Conservation (phyloP, 2,329 filamentous ascomycete species). For the Colletotrichum brevisporum region DNA sequence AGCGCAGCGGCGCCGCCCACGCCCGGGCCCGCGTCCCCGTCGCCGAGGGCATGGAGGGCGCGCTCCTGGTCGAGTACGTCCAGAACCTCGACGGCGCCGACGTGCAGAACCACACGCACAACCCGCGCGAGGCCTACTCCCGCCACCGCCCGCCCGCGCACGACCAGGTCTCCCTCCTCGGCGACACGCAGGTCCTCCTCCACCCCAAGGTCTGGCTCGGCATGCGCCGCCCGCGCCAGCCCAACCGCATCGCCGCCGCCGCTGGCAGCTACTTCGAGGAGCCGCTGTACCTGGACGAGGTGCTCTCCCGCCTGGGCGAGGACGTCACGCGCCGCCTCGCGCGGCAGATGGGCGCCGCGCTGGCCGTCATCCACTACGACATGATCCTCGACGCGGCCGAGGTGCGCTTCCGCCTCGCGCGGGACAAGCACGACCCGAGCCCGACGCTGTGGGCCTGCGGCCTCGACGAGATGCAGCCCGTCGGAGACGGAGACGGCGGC, state of each 20-base stretch:
- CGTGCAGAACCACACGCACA: not conserved
- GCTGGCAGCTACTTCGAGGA: not conserved
- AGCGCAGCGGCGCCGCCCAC: not conserved
- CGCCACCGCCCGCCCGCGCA: not conserved
- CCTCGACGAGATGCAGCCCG: constrained; percentile 4
- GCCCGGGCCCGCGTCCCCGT: not conserved
- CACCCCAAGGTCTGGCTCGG: constrained; percentile 25
- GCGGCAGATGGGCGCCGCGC: constrained; percentile 20
- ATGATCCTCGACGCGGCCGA: constrained; percentile 9
- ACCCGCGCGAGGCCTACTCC: not conserved
- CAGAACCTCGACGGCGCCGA: not conserved
- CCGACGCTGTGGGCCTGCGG: constrained; percentile 22
- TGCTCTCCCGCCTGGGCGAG: constrained; percentile 12
- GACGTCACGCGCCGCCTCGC: not conserved
- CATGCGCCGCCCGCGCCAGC: constrained; percentile 3
- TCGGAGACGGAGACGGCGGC: not conserved
- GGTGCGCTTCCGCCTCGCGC: constrained; percentile 15
- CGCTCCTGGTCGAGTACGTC: not conserved
- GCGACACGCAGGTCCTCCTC: constrained; percentile 10
- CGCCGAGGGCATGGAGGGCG: not conserved
- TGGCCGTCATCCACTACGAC: constrained; percentile 31
- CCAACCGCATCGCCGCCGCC: not conserved
- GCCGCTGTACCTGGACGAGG: constrained; percentile 25
- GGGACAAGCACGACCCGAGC: not conserved
- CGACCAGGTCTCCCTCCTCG: no score